Percentiles rank a stretch among this genome's conserved stretches.
Conservation (phyloP, 176 grass and related monocot genomes). For the Carex parvula region DNA sequence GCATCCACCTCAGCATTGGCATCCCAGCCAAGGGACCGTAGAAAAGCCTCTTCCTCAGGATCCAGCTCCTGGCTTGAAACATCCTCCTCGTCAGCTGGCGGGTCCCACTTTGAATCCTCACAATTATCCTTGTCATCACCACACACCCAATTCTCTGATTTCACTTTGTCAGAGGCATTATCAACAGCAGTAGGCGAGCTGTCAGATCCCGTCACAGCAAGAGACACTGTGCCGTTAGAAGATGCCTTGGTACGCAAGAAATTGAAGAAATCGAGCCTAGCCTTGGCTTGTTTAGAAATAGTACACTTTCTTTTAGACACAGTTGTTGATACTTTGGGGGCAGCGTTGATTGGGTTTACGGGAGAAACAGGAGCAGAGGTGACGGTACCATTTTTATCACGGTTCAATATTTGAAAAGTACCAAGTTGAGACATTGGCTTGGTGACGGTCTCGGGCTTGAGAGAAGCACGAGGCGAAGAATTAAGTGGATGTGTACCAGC, state of each 20-base stretch:
- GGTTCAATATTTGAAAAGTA: slow-evolving; percentile 28
- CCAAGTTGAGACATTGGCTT: slow-evolving; percentile 32
- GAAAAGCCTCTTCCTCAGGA: slow-evolving; percentile 36
- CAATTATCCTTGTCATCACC: slow-evolving; percentile 6
- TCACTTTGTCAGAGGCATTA: background rate
- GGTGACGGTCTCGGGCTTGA: background rate
- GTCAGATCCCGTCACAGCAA: slow-evolving; percentile 17
- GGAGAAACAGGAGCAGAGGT: background rate
- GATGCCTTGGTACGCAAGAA: slow-evolving; percentile 25
- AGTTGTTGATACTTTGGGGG: slow-evolving; percentile 1
- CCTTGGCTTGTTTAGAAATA: slow-evolving; percentile 30
- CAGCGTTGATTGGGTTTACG: background rate
- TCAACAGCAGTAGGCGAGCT: slow-evolving; percentile 13
- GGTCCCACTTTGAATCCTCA: slow-evolving; percentile 11
- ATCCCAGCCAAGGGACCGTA: slow-evolving; percentile 35
- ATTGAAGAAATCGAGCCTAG: slow-evolving; percentile 36
- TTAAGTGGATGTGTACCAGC: background rate
- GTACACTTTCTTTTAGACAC: background rate
- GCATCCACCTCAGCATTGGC: slow-evolving; percentile 14
- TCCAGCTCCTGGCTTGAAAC: background rate
- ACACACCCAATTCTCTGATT: slow-evolving; percentile 1
- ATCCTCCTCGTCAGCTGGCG: background rate
- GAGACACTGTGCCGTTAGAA: slow-evolving; percentile 9
- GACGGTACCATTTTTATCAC: slow-evolving; percentile 7
- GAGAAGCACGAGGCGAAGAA: slow-evolving; percentile 12